Evolutionary conservation across 139 green algal species (phyloP), one percentile per base, ranked within the genome.

Genomic region (Spirogloea muscicola): DNA sequence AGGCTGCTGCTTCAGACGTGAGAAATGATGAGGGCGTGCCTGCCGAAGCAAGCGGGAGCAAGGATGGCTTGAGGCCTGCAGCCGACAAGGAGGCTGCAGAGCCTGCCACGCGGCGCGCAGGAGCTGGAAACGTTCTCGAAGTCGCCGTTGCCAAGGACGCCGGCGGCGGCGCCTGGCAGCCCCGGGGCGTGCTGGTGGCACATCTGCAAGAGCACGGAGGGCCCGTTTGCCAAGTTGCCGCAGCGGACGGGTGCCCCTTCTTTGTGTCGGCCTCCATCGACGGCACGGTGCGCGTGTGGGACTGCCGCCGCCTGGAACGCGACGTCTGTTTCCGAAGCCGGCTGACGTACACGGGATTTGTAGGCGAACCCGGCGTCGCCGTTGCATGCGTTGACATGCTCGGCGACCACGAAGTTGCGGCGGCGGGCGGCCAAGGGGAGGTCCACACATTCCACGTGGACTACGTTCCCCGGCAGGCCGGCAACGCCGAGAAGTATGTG

Each of bases 201-300:
- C 92, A 98, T 67, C 80, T 97, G 57, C 77, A 83, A 9, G 93
- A 98, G 83, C 93, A 98, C 84, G 10, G 39, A 7, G 51, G 62
- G 42, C 84, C 83, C 0, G 86, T 98, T 38, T 95, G 86, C 25
- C 60, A 75, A 31, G 58, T 98, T 46, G 87, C 89, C 1, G 78
- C 90, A 7, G 81, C 87, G 0, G 40, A 49, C 29, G 82, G 84
- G n/a, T 86, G 84, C 34, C 58, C 73, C 36, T 92, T 95, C 60
- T 91, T 98, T 58, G 87, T 86, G 27, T 90, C 72, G 16, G 90
- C 86, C 1, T 92, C 84, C 1, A 73, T 84, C n/a, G 94, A 98
- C 67, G 81, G 81, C 36, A 65, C 39, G 0, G 37, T 66, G 0
- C 74, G 91, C 82, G 77, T 97, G 27, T 98, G 93, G 93, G 93